These are phyloP conservation scores for Magnaporthiopsis incrustans DNA, from an alignment of 2,329 filamentous ascomycete species.

Conservation along the genomic window DNA sequence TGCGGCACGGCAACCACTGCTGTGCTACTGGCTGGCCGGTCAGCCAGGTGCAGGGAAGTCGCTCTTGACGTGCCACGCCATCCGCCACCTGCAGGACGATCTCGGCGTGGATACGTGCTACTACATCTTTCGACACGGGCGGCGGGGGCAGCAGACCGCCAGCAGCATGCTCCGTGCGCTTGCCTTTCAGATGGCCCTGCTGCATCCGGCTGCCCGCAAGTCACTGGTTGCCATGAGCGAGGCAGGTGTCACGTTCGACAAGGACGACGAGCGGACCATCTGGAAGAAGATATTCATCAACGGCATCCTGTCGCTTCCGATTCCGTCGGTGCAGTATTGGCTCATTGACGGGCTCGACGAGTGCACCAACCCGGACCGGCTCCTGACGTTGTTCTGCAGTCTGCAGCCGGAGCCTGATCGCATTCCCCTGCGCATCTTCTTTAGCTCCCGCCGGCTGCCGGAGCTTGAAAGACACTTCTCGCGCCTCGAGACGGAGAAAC, in stretches of 20 bases:
- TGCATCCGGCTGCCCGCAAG: constrained; percentile 12
- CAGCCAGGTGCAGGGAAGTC: constrained; percentile 5
- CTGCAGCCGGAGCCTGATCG: background rate
- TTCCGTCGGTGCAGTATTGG: constrained; percentile 18
- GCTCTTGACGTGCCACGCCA: background rate
- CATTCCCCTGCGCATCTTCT: constrained; percentile 6
- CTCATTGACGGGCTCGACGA: constrained; percentile 24
- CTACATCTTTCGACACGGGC: constrained; percentile 2
- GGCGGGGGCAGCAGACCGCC: background rate
- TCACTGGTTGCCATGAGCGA: constrained; percentile 15
- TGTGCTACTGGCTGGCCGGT: constrained; percentile 2
- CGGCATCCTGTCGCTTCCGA: constrained; percentile 16
- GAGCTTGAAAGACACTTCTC: background rate
- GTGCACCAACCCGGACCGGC: constrained; percentile 11
- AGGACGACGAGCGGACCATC: constrained; percentile 16
- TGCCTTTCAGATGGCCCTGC: constrained; percentile 25
- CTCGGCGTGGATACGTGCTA: background rate
- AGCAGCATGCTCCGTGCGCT: constrained; percentile 17
- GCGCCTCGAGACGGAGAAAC: background rate
- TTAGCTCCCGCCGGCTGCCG: background rate
- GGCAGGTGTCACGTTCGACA: constrained; percentile 13
- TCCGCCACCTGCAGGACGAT: background rate
- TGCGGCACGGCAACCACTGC: background rate
- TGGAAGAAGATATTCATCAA: constrained; percentile 19
- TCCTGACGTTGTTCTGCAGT: constrained; percentile 4